Evolutionary conservation across 2,329 filamentous ascomycete species (phyloP), one percentile per base, ranked within the genome.

Genomic region (Verticillium longisporum): DNA sequence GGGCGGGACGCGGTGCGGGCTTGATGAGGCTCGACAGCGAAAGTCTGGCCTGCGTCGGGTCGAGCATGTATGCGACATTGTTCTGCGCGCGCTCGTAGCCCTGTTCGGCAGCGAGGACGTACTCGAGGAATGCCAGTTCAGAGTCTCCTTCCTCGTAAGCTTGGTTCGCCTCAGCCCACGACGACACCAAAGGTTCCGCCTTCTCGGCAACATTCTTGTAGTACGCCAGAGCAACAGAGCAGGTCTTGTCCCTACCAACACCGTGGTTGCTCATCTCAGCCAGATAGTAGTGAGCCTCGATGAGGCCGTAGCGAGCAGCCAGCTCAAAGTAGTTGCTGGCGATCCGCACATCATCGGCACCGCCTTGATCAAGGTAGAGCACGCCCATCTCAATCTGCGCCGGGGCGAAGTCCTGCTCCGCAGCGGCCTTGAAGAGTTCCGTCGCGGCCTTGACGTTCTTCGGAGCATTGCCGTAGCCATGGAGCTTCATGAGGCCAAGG

Each of bases 241-340:
- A 97, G 13, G 89, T 88, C 66, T 88, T 87, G 66, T 96, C 91
- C 38, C 90, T 83, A 5, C 91, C 92, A 34, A 96, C 83, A 0
- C 91, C 92, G 64, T 91, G 85, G 67, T 93, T 85, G 31, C 88
- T 88, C 78, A 97, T 86, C 74, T 97, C 93, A 1, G 91, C 93
- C 4, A 97, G 84, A 72, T 96, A 96, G 75, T 97, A 97, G 71
- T 91, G 91, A 0, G 92, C 90, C 74, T 97, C 92, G 64, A 97
- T 89, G 70, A 92, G 90, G 14, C 88, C 88, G 71, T 92, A 92
- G 31, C 91, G 82, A 50, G 89, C 89, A 5, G 93, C 93, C 56
- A 94, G 81, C 69, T 97, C 92, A 68, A 97, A 97, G 72, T 96
- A 96, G 66, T 89, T 87, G 62, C 87, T 89, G 2, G 93, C 93